Evolutionary conservation across 1,284 basidiomycete species (phyloP), one percentile per base, ranked within the genome.

Genomic region (Macrocystidia cucumis): DNA sequence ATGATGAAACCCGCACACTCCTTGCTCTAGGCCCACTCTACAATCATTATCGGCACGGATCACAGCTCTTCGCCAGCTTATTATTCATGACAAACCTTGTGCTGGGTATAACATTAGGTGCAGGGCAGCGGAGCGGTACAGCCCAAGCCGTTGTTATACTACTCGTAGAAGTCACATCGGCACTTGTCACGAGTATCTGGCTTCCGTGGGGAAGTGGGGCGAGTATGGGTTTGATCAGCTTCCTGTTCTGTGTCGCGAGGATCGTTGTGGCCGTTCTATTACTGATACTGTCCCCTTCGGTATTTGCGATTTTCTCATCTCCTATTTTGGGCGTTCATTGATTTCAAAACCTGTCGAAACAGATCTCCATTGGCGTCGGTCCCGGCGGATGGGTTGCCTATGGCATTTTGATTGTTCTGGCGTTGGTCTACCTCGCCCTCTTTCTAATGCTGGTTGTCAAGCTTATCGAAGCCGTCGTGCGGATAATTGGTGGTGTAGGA

Each of bases 131-230:
- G 44, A 90, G 82, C 47, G 95, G 93, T 2, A 91, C 90, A 0
- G 82, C 87, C 3, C 95, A 98, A 56, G 84, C 91, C 1, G 79
- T 96, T 48, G 71, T 97, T 37, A 78, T 98, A 44, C 67, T 95
- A 12, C 72, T 93, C 9, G 74, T 89, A 18, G 91, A 96, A 55
- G 80, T 96, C 11, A 68, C 70, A 20, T 77, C 82, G 27, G 85
- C 91, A 4, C 65, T 95, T 35, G 74, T 88, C 20, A 95, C 91
- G 26, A 91, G 86, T 40, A 68, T 96, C 26, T 96, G 91, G 91
- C 71, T 93, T 39, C 92, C 93, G 11, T 98, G 93, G 93, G 91
- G 89, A 26, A 85, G 88, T 37, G 92, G 93, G 2, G 91, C 93
- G 1, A 88, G 90, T 45, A 97, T 97, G 93, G 93, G 91, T 9